Evolutionary conservation across 352 stramenopile species (phyloP), one percentile per base, ranked within the genome.

Genomic region (Phytophthora aleatoria): DNA sequence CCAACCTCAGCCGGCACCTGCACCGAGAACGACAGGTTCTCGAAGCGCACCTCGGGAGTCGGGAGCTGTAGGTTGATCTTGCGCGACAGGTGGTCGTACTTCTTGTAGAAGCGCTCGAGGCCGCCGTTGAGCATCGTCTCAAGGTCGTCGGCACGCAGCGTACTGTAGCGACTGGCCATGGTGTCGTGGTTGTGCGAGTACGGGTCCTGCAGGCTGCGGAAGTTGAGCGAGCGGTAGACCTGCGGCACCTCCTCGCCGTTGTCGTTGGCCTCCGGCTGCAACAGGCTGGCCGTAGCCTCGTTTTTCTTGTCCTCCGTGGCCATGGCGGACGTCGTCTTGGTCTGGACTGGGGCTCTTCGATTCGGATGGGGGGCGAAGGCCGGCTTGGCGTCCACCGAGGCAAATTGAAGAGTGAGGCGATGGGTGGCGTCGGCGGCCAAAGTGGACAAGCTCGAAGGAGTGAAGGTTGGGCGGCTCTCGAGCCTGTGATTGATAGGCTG

Each of bases 71-170:
- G 26, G 43, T 92, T 90, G 52, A 91, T 73, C 66, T 91, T 90
- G 35, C 68, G 72, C 5, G 79, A 91, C 3, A 90, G 28, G 56
- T 90, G 76, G 58, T 90, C 69, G 74, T 91, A 93, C 63, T 94
- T 93, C 58, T 90, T 87, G 75, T 93, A 93, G 64, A 93, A 93
- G 15, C 67, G 71, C 39, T 94, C 85, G 3, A 94, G 67, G 0
- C 85, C 85, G 24, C 85, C 85, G 42, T 77, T 76, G 1, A 93
- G 70, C 66, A 73, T 91, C 27, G 67, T 80, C 52, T 91, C 85
- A 24, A 93, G 57, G 54, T 91, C 74, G 35, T 87, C 80, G 33
- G 84, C 78, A 12, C 83, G 74, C 48, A 92, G 67, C 31, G 84
- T 73, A 39, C 65, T 73, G 52, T 69, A 73, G 20, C 56, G 65